Conservation (phyloP, 495 filamentous ascomycete species). For the Neurospora sp. region DNA sequence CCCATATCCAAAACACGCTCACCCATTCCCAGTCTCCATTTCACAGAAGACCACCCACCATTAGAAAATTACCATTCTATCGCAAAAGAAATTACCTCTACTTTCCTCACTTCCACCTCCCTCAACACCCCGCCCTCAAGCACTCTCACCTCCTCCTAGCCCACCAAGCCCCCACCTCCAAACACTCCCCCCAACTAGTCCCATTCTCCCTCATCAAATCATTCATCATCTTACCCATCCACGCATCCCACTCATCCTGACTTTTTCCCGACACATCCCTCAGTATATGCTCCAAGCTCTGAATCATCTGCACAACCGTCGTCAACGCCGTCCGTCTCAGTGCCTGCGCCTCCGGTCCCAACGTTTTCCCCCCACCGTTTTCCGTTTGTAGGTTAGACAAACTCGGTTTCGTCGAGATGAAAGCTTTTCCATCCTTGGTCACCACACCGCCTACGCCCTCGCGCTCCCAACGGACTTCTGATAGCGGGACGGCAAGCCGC, state of each 20-base stretch:
- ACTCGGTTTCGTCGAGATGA: slow-evolving; percentile 29
- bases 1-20: background rate
- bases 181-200: slow-evolving; percentile 73
- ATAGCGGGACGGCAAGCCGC: slow-evolving; percentile 75
- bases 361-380: slow-evolving; percentile 23
- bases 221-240: slow-evolving; percentile 78
- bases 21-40: background rate
- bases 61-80: background rate
- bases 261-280: slow-evolving; percentile 76
- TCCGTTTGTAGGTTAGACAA: slow-evolving; percentile 6
- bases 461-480: slow-evolving; percentile 81
- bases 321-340: slow-evolving; percentile 68
- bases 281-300: slow-evolving; percentile 74
- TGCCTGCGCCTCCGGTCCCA: slow-evolving; percentile 64
- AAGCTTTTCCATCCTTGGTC: slow-evolving; percentile 42
- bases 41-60: background rate
- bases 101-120: background rate
- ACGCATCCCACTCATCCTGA: slow-evolving; percentile 85
- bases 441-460: slow-evolving; percentile 52
- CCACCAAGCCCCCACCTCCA: slow-evolving; percentile 95
- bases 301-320: slow-evolving; percentile 79
- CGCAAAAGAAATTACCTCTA: background rate
- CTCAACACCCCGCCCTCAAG: background rate
- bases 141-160: slow-evolving; percentile 49
- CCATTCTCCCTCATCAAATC: slow-evolving; percentile 72